Evolutionary conservation across 73 alveolate species (phyloP).

Genomic region (Uronychia binucleata): DNA sequence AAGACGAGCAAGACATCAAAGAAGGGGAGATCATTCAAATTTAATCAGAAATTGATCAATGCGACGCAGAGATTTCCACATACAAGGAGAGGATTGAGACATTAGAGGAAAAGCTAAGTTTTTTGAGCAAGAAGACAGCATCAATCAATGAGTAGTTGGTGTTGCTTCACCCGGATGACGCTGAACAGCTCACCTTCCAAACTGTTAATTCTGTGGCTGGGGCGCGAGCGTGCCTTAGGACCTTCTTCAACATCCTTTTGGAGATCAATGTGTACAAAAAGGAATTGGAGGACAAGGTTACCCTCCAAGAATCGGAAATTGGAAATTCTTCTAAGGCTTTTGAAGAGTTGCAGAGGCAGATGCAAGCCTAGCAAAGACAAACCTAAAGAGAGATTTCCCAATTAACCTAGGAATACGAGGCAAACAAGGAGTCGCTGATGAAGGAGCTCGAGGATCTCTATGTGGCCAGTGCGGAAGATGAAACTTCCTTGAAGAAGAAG

Average conservation of each 20-base stretch:
- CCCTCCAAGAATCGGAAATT: background rate
- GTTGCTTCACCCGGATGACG: constrained; percentile 43
- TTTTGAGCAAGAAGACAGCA: constrained; percentile 30
- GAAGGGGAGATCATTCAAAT: background rate
- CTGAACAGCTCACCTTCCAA: constrained; percentile 45
- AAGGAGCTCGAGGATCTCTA: background rate
- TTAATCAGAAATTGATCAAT: constrained; percentile 29
- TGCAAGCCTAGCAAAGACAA: background rate
- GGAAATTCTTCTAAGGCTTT: background rate
- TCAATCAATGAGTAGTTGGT: constrained; percentile 17
- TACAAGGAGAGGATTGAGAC: constrained; percentile 52
- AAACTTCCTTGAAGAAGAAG: background rate
- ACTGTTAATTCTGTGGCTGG: constrained; percentile 48
- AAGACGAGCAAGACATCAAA: constrained; percentile 12
- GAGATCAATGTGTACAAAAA: constrained; percentile 53
- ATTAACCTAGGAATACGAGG: background rate
- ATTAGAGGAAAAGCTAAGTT: constrained; percentile 63
- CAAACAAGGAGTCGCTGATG: background rate
- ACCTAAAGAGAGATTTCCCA: background rate
- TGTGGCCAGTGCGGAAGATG: background rate
- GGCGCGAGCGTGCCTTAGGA: constrained; percentile 47
- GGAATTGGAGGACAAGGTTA: constrained; percentile 25
- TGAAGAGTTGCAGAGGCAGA: background rate
- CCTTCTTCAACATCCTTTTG: constrained; percentile 58
- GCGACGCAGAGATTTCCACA: constrained; percentile 38